These are phyloP conservation scores for Strombidium stylifer DNA, from an alignment of 73 alveolate genomes.

Conservation along the genomic window DNA sequence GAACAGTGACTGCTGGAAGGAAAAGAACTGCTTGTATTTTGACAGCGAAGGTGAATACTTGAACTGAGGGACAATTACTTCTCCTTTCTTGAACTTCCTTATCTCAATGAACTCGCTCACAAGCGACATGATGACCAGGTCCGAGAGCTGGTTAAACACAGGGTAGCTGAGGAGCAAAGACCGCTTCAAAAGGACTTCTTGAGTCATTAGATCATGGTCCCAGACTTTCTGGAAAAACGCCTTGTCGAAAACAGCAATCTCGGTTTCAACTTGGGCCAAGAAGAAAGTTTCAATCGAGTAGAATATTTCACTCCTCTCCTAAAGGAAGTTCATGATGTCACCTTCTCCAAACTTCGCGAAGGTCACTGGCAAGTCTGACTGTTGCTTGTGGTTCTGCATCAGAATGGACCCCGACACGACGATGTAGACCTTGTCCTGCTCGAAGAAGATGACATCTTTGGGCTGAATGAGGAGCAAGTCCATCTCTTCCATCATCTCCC, in stretches of 20 bases:
- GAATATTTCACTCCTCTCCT: slow-evolving; percentile 36
- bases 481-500: slow-evolving; percentile 31
- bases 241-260: slow-evolving; percentile 25
- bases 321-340: slow-evolving; percentile 39
- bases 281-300: slow-evolving; percentile 46
- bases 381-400: slow-evolving; percentile 45
- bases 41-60: slow-evolving; percentile 46
- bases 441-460: slow-evolving; percentile 4
- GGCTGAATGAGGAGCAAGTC: background rate
- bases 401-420: slow-evolving; percentile 42
- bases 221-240: slow-evolving; percentile 33
- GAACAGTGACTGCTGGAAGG: no score
- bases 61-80: slow-evolving; percentile 19
- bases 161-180: background rate
- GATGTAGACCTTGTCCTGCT: slow-evolving; percentile 20
- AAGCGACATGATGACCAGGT: slow-evolving; percentile 27
- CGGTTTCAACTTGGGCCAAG: slow-evolving; percentile 38
- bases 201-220: slow-evolving; percentile 6
- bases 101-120: slow-evolving; percentile 45
- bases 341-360: slow-evolving; percentile 43
- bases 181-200: slow-evolving; percentile 19
- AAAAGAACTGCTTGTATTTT: background rate
- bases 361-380: slow-evolving; percentile 46
- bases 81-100: slow-evolving; percentile 29
- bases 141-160: slow-evolving; percentile 13